These are phyloP conservation scores for Gremmenia infestans DNA, from an alignment of 2,329 filamentous ascomycete genomes.

Conservation along the genomic window DNA sequence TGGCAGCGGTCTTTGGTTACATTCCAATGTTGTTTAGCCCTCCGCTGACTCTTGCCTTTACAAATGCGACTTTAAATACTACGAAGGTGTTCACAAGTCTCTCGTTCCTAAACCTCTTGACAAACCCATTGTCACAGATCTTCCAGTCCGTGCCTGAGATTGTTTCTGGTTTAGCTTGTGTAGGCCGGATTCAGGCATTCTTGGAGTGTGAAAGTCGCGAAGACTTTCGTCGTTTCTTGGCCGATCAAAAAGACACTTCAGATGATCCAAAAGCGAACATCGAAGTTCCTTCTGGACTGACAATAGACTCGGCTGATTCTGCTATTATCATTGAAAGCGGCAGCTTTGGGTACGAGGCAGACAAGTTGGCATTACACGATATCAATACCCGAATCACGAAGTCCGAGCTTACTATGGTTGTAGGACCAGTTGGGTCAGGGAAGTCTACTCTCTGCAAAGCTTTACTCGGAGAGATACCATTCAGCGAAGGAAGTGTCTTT, in stretches of 20 bases:
- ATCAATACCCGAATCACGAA: constrained; percentile 12
- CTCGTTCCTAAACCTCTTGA: constrained; percentile 19
- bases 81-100: constrained; percentile 16
- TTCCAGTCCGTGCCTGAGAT: constrained; percentile 19
- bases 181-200: constrained; percentile 8
- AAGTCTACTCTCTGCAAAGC: constrained; percentile 34
- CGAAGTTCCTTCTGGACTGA: not conserved
- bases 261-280: constrained; percentile 1
- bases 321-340: constrained; percentile 17
- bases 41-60: constrained; percentile 16
- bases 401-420: constrained; percentile 19
- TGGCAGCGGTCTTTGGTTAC: constrained; percentile 13
- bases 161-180: constrained; percentile 9
- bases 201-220: constrained; percentile 15
- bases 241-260: constrained; percentile 2
- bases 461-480: constrained; percentile 32
- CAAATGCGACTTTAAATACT: constrained; percentile 11
- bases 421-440: constrained; percentile 29
- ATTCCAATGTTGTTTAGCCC: constrained; percentile 12
- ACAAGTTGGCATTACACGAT: constrained; percentile 19
- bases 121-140: constrained; percentile 15
- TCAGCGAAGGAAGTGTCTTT: constrained; percentile 22
- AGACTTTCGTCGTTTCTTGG: constrained; percentile 12
- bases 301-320: not conserved
- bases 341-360: constrained; percentile 27